Evolutionary conservation across 2,329 filamentous ascomycete genomes (phyloP).

Genomic region (Hypocrella siamensis): DNA sequence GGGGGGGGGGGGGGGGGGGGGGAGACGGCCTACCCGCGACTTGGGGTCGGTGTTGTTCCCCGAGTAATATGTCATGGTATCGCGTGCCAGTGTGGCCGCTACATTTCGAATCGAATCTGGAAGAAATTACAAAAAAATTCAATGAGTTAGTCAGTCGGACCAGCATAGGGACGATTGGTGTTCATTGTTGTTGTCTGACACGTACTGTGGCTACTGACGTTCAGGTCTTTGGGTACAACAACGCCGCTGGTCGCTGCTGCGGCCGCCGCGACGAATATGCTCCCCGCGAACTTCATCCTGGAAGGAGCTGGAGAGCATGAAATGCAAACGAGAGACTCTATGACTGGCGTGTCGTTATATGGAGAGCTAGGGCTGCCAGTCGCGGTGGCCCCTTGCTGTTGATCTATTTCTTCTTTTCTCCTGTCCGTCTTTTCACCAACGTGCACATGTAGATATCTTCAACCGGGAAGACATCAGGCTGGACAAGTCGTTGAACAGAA

Average conservation of each 20-base stretch:
- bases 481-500: too few relatives aligned
- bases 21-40: conserved; percentile 18
- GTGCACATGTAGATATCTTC: too few relatives aligned
- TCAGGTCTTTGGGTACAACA: conserved; percentile 20
- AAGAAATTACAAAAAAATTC: neutral
- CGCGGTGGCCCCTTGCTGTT: too few relatives aligned
- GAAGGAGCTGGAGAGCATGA: neutral
- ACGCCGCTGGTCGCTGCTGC: conserved; percentile 11
- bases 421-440: too few relatives aligned
- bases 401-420: too few relatives aligned
- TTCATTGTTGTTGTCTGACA: conserved; percentile 4
- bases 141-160: neutral
- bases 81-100: conserved; percentile 42
- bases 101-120: conserved; percentile 46
- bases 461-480: too few relatives aligned
- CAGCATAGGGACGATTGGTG: neutral
- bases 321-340: neutral
- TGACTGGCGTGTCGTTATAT: too few relatives aligned
- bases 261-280: conserved; percentile 8
- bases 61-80: conserved; percentile 47
- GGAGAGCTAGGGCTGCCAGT: too few relatives aligned
- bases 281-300: conserved; percentile 12
- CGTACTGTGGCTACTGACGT: conserved; percentile 20
- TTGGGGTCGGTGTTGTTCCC: conserved; percentile 40
- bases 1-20: neutral